A percentile compares a stretch with the other conserved stretches of the same genome.
Conservation (phyloP, 1,139 yeast genomes). For the Geotrichum histeridarum region DNA sequence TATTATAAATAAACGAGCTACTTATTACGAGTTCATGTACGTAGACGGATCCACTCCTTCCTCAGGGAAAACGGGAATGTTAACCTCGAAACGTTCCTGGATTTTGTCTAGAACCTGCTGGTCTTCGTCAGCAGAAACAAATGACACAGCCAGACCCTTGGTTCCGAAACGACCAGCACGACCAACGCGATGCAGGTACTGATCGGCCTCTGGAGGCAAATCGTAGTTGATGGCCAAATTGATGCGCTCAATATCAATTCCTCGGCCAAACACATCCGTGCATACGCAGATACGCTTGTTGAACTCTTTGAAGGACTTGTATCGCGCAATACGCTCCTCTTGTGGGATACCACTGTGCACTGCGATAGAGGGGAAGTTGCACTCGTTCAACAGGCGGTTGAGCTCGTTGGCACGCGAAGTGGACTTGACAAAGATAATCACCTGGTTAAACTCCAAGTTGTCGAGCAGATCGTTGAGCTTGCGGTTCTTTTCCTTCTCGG, state of each 20-base stretch:
- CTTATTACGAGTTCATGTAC: constrained; percentile 80
- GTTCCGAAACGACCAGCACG: constrained; percentile 99
- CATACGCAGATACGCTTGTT: constrained; percentile 98
- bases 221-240: constrained; percentile 97
- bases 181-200: constrained; percentile 97
- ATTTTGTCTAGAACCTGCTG: constrained; percentile 87
- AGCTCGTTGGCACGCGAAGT: constrained; percentile 89
- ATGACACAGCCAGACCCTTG: constrained; percentile 92
- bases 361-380: constrained; percentile 95
- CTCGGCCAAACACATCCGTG: constrained; percentile 98
- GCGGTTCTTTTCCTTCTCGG: constrained; percentile 89
- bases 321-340: constrained; percentile 96
- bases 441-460: constrained; percentile 95
- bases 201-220: constrained; percentile 80
- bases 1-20: not conserved
- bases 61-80: constrained; percentile 91
- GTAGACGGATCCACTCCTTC: constrained; percentile 98
- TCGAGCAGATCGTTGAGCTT: constrained; percentile 89
- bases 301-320: constrained; percentile 94
- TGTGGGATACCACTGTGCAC: constrained; percentile 95
- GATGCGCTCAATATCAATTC: constrained; percentile 98
- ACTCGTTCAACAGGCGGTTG: constrained; percentile 81
- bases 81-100: constrained; percentile 96
- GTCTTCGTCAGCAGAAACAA: constrained; percentile 80
- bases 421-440: constrained; percentile 90